Percentiles rank a stretch among this genome's conserved stretches.
phyloP scores from a whole-genome alignment of 192 early-diverging fungal genomes.

The Lunasporangiospora selenospora region DNA sequence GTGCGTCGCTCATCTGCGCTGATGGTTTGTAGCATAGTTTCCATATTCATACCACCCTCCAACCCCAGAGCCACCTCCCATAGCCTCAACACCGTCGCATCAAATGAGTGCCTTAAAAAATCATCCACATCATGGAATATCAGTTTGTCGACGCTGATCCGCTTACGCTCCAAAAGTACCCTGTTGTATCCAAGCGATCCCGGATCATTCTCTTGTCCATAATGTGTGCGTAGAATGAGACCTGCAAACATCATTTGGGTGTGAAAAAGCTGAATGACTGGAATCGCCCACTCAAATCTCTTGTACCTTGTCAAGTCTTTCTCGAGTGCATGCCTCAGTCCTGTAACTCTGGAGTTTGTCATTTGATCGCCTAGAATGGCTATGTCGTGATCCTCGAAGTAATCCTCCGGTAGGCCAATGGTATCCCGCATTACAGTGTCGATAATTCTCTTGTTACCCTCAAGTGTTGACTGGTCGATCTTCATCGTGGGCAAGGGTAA shows the following conservation, averaged over 20 bases:
- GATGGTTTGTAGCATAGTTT: too few relatives aligned
- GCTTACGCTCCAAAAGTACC: neutral
- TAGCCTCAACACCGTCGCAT: neutral
- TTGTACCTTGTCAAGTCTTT: neutral
- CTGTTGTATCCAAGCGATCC: slow-evolving; percentile 3
- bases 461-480: neutral
- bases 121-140: slow-evolving; percentile 13
- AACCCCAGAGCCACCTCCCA: too few relatives aligned
- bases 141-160: neutral
- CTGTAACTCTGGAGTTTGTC: neutral
- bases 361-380: neutral
- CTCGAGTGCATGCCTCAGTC: neutral
- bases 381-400: neutral
- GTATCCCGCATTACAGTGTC: neutral
- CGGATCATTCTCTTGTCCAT: neutral
- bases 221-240: neutral
- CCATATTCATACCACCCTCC: too few relatives aligned
- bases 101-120: slow-evolving; percentile 2
- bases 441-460: slow-evolving; percentile 3
- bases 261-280: slow-evolving; percentile 12
- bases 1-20: too few relatives aligned
- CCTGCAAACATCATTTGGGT: slow-evolving; percentile 1
- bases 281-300: slow-evolving; percentile 5
- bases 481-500: slow-evolving; percentile 6
- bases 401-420: neutral